Conservation (phyloP, 2,329 filamentous ascomycete genomes). For the Apiospora kogelbergensis region DNA sequence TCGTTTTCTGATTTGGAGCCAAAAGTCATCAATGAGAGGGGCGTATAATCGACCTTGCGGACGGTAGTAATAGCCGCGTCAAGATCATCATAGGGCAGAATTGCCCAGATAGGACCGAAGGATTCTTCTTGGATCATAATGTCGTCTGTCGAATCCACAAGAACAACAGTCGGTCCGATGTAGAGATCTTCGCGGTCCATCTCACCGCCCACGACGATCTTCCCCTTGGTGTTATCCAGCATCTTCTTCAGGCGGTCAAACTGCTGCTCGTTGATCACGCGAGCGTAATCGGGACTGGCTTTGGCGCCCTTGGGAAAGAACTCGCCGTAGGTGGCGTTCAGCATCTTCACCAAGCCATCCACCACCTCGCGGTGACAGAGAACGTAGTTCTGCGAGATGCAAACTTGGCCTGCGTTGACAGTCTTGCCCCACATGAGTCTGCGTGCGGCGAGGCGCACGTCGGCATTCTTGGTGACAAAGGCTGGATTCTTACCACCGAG, state of each 20-base stretch:
- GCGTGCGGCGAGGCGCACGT: slow-evolving; percentile 77
- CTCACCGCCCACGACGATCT: slow-evolving; percentile 83
- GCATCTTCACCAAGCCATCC: slow-evolving; percentile 68
- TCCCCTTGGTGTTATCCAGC: slow-evolving; percentile 81
- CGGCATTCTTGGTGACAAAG: slow-evolving; percentile 81
- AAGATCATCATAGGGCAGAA: slow-evolving; percentile 75
- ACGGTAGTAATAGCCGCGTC: slow-evolving; percentile 83
- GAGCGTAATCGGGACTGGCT: slow-evolving; percentile 73
- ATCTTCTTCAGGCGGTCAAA: slow-evolving; percentile 86
- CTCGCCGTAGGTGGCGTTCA: slow-evolving; percentile 69
- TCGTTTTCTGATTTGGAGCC: slow-evolving; percentile 77
- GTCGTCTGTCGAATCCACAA: slow-evolving; percentile 74
- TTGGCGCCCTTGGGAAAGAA: slow-evolving; percentile 85
- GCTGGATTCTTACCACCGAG: slow-evolving; percentile 91
- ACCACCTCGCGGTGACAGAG: slow-evolving; percentile 76
- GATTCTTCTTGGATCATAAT: slow-evolving; percentile 79
- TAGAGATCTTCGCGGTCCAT: slow-evolving; percentile 78
- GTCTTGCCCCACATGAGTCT: slow-evolving; percentile 88
- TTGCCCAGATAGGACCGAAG: slow-evolving; percentile 89
- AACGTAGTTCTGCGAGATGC: slow-evolving; percentile 90
- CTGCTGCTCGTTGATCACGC: slow-evolving; percentile 77
- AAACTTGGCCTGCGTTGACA: slow-evolving; percentile 86
- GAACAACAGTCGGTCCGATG: slow-evolving; percentile 91
- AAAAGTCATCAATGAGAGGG: slow-evolving; percentile 82
- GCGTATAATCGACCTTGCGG: slow-evolving; percentile 79